Evolutionary conservation across 2,329 filamentous ascomycete species (phyloP).

Genomic region (Aotearoamyces nothofagi): DNA sequence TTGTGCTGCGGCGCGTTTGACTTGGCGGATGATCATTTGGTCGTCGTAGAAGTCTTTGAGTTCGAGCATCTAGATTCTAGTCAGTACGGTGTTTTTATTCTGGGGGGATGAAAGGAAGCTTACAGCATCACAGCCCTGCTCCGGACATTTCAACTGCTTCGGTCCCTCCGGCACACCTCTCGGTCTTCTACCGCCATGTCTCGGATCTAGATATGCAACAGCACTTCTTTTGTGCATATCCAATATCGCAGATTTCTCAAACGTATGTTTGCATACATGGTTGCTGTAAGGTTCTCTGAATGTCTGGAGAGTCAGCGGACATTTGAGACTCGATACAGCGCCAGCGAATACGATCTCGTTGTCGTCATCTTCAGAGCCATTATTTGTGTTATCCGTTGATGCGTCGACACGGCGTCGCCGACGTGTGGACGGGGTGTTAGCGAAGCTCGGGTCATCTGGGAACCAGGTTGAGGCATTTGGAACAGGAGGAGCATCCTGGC

Average conservation of each 20-base stretch:
- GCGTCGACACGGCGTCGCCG: constrained; percentile 6
- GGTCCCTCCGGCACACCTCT: constrained; percentile 2
- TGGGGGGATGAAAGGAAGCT: too few relatives aligned
- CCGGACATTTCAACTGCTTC: constrained; percentile 40
- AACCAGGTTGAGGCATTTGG: constrained; percentile 50
- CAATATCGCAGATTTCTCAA: constrained; percentile 49
- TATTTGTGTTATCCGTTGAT: constrained; percentile 4
- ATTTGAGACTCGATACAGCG: constrained; percentile 50
- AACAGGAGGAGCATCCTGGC: constrained; percentile 34
- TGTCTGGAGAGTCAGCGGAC: constrained; percentile 49
- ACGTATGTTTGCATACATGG: constrained; percentile 54
- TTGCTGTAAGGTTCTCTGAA: constrained; percentile 55
- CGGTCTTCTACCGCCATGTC: constrained; percentile 2
- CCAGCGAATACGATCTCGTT: constrained; percentile 55
- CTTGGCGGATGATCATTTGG: not conserved
- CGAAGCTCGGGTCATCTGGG: constrained; percentile 13
- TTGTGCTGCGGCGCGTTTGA: not conserved
- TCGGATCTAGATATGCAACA: constrained; percentile 2
- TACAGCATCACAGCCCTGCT: constrained; percentile 46
- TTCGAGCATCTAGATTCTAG: too few relatives aligned
- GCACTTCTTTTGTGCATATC: constrained; percentile 23
- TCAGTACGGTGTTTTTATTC: too few relatives aligned
- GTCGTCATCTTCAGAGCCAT: constrained; percentile 34
- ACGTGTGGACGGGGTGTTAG: not conserved
- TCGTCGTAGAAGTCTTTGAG: constrained; percentile 1